phyloP scores from a whole-genome alignment of 2,329 filamentous ascomycete species.

The Pseudocercospora vitis region DNA sequence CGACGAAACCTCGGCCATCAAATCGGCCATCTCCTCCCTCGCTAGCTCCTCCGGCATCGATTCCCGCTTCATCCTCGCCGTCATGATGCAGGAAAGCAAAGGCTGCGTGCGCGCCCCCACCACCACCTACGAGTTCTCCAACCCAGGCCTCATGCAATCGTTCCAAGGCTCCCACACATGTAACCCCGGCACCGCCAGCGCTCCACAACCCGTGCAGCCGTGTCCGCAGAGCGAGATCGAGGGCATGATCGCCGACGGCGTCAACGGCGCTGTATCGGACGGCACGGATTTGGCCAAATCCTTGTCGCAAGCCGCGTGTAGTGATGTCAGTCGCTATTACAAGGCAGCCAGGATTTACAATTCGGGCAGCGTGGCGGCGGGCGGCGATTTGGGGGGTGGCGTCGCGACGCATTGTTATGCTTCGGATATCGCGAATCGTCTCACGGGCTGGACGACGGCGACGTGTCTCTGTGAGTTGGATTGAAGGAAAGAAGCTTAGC shows the following conservation, averaged over 20 bases:
- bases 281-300: slow-evolving; percentile 48
- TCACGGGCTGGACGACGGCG: slow-evolving; percentile 43
- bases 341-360: slow-evolving; percentile 54
- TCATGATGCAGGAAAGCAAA: slow-evolving; percentile 50
- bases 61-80: slow-evolving; percentile 46
- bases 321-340: slow-evolving; percentile 48
- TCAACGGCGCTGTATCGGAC: slow-evolving; percentile 43
- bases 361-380: slow-evolving; percentile 41
- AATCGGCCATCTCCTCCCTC: slow-evolving; percentile 40
- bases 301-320: slow-evolving; percentile 35
- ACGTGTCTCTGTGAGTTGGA: slow-evolving; percentile 8
- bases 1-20: slow-evolving; percentile 42
- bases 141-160: slow-evolving; percentile 51
- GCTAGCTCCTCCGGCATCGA: slow-evolving; percentile 39
- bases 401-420: slow-evolving; percentile 56
- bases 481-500: too few species aligned
- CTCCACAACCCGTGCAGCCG: slow-evolving; percentile 36
- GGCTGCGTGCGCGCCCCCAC: slow-evolving; percentile 50
- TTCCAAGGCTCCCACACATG: slow-evolving; percentile 44
- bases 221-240: slow-evolving; percentile 43
- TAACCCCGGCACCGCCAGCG: slow-evolving; percentile 32
- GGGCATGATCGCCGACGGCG: slow-evolving; percentile 48
- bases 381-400: slow-evolving; percentile 46
- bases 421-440: slow-evolving; percentile 54
- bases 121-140: slow-evolving; percentile 44